A percentile compares a stretch with the other conserved stretches of the same genome.
Evolutionary conservation across 225 moss, liverwort and hornwort species (phyloP).

Genomic region (Pseudoscleropodium purum): DNA sequence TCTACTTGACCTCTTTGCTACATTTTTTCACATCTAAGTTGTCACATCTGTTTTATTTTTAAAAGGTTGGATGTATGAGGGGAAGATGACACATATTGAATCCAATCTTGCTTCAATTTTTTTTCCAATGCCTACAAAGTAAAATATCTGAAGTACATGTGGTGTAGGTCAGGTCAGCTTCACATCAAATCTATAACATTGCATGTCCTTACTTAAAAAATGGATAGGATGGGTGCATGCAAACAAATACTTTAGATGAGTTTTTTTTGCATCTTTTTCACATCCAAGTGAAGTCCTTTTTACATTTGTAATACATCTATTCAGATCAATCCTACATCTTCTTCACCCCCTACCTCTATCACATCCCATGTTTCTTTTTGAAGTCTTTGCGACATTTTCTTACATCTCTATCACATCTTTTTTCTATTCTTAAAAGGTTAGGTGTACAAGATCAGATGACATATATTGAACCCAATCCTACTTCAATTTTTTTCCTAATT

Average conservation of each 20-base stretch:
- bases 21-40: neutral
- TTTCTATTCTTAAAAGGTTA: neutral
- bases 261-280: neutral
- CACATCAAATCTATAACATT: neutral
- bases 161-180: neutral
- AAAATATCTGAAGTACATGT: fast-evolving
- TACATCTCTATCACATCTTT: neutral
- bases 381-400: neutral
- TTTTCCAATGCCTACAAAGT: neutral
- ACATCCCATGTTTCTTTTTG: no score
- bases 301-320: neutral
- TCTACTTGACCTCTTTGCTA: fast-evolving
- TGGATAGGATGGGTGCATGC: neutral
- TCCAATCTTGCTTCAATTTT: neutral
- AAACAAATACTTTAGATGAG: fast-evolving
- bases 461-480: neutral
- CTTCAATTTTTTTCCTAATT: neutral
- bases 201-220: neutral
- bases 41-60: neutral
- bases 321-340: neutral
- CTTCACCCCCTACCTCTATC: fast-evolving
- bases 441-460: fast-evolving
- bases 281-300: neutral
- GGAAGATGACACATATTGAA: no score
- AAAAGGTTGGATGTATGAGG: fast-evolving